A percentile compares a stretch with the other conserved stretches of the same genome.
Conservation (phyloP, 2,329 filamentous ascomycete genomes). For the Plenodomus lindquistii region DNA sequence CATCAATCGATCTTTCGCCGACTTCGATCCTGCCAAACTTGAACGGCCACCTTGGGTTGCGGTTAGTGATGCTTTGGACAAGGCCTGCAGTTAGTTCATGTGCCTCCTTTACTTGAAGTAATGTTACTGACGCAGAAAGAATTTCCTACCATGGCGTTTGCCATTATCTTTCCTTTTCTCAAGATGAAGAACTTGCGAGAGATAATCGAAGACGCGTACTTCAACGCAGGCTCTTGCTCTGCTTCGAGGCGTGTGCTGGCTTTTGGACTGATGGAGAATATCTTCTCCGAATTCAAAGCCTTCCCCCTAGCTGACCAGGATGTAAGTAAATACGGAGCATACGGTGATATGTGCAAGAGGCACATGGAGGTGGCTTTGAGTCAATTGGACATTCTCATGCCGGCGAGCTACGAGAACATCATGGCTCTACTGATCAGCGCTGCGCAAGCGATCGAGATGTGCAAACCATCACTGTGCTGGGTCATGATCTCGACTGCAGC, state of each 20-base stretch:
- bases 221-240: conserved; percentile 20
- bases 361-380: conserved; percentile 50
- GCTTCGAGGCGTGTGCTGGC: conserved; percentile 32
- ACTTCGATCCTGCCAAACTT: conserved; percentile 30
- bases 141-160: conserved; percentile 38
- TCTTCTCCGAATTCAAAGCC: conserved; percentile 33
- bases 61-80: conserved; percentile 29
- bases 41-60: conserved; percentile 38
- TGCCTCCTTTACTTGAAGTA: not conserved
- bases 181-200: conserved; percentile 30
- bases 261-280: conserved; percentile 34
- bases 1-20: conserved; percentile 28
- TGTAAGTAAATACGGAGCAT: conserved; percentile 5
- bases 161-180: conserved; percentile 38
- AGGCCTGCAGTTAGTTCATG: conserved; percentile 31
- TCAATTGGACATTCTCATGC: conserved; percentile 38
- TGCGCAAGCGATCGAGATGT: conserved; percentile 38
- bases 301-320: conserved; percentile 20
- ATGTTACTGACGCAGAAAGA: conserved; percentile 14
- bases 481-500: conserved; percentile 37
- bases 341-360: conserved; percentile 32
- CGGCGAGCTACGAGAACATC: conserved; percentile 43
- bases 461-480: conserved; percentile 43
- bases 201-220: conserved; percentile 31
- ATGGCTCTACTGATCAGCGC: conserved; percentile 39